Evolutionary conservation across 352 stramenopile species (phyloP).

Genomic region (Globisporangium megalacanthum): DNA sequence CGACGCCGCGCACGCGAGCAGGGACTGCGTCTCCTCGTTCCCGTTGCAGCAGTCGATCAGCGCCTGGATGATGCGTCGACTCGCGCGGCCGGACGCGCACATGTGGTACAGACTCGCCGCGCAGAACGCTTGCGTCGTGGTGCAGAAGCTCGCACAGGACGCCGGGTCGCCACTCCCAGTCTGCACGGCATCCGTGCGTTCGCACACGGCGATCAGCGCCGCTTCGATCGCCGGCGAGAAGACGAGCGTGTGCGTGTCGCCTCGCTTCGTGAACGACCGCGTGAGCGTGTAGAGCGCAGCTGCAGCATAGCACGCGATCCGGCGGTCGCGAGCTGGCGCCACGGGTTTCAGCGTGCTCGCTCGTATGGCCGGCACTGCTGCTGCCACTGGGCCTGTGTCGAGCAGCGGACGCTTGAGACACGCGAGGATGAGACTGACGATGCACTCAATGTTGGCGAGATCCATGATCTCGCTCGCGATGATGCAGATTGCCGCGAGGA

Average conservation of each 20-base stretch:
- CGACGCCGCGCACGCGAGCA: constrained; percentile 66
- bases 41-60: constrained; percentile 65
- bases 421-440: constrained; percentile 44
- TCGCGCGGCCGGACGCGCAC: constrained; percentile 49
- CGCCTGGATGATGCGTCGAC: constrained; percentile 44
- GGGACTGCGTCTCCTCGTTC: constrained; percentile 61
- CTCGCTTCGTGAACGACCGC: constrained; percentile 43
- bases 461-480: constrained; percentile 65
- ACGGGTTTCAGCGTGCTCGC: not conserved
- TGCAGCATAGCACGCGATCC: constrained; percentile 41
- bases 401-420: constrained; percentile 24
- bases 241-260: constrained; percentile 39
- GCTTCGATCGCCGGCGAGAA: constrained; percentile 36
- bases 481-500: constrained; percentile 58
- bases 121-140: constrained; percentile 58
- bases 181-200: constrained; percentile 15
- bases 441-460: constrained; percentile 44
- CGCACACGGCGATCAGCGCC: constrained; percentile 48
- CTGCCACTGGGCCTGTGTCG: not conserved
- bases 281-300: constrained; percentile 50
- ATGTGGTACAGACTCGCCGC: constrained; percentile 70
- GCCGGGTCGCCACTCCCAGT: not conserved
- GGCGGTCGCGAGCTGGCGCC: constrained; percentile 27
- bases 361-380: not conserved
- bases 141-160: constrained; percentile 7